phyloP scores from a whole-genome alignment of 495 filamentous ascomycete genomes.

The Staphylotrichum tortipilum region DNA sequence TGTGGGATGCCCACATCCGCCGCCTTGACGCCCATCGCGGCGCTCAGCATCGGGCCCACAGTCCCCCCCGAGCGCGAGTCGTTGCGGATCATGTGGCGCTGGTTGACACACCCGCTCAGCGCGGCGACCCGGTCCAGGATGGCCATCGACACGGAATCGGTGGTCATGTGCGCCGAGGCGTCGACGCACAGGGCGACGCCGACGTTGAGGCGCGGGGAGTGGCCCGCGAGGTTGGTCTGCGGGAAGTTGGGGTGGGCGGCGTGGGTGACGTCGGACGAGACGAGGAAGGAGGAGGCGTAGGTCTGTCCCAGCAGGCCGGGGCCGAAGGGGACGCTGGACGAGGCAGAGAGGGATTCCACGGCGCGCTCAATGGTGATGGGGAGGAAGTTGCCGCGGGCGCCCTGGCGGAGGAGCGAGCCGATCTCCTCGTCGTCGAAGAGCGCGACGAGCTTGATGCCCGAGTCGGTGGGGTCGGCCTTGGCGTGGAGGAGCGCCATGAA shows the following conservation, averaged over 20 bases:
- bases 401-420: slow-evolving; percentile 80
- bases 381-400: slow-evolving; percentile 81
- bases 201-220: slow-evolving; percentile 81
- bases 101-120: slow-evolving; percentile 57
- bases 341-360: slow-evolving; percentile 52
- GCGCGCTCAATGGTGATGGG: slow-evolving; percentile 70
- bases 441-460: slow-evolving; percentile 72
- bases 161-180: slow-evolving; percentile 87
- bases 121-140: slow-evolving; percentile 68
- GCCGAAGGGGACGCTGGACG: slow-evolving; percentile 33
- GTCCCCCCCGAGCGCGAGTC: slow-evolving; percentile 83
- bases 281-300: slow-evolving; percentile 85
- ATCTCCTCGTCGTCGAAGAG: slow-evolving; percentile 98
- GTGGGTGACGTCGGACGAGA: slow-evolving; percentile 89
- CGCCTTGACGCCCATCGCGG: slow-evolving; percentile 70
- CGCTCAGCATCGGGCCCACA: slow-evolving; percentile 85
- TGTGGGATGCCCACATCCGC: slow-evolving; percentile 90
- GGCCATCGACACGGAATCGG: slow-evolving; percentile 70
- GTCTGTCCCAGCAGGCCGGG: slow-evolving; percentile 70
- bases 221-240: slow-evolving; percentile 68
- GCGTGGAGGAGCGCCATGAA: slow-evolving; percentile 75
- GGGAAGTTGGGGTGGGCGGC: slow-evolving; percentile 93
- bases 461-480: slow-evolving; percentile 39
- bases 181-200: slow-evolving; percentile 81
- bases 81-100: slow-evolving; percentile 93